These are phyloP conservation scores for Wallacemonas sp. DNA, from an alignment of 208 protist species.

Conservation along the genomic window DNA sequence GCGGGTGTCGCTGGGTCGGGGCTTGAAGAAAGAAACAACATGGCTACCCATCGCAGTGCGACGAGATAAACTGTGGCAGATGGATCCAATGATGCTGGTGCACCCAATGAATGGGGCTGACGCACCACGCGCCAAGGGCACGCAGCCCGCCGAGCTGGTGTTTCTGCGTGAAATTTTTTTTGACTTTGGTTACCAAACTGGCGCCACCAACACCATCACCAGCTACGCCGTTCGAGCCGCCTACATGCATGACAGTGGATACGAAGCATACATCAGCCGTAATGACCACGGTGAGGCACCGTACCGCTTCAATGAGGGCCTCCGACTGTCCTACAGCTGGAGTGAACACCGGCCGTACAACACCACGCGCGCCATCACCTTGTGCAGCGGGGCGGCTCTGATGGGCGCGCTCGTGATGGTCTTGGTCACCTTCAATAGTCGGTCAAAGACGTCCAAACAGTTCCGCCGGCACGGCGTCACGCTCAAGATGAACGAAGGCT, in stretches of 20 bases:
- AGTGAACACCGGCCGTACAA: constrained; percentile 69
- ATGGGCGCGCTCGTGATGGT: constrained; percentile 36
- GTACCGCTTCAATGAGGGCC: constrained; percentile 21
- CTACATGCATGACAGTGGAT: no score
- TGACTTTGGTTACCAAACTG: constrained; percentile 63
- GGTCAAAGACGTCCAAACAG: constrained; percentile 29
- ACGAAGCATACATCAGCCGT: no score
- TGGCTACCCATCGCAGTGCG: constrained; percentile 64
- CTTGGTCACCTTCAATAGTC: constrained; percentile 36
- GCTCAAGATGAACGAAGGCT: constrained; percentile 39
- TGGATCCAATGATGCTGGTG: constrained; percentile 7
- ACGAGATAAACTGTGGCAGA: constrained; percentile 3
- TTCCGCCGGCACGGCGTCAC: constrained; percentile 47
- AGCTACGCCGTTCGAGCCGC: constrained; percentile 32
- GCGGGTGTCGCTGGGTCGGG: constrained; percentile 56
- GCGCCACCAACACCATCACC: constrained; percentile 58
- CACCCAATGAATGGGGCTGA: background rate
- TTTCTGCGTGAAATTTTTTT: constrained; percentile 48
- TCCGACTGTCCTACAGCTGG: constrained; percentile 62
- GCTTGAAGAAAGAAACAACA: constrained; percentile 61
- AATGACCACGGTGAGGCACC: no score
- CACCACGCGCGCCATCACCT: constrained; percentile 43
- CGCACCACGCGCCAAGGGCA: background rate
- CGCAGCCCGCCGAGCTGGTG: constrained; percentile 18
- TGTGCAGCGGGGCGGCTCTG: constrained; percentile 42